Percentiles rank a stretch among this genome's conserved stretches.
Conservation (phyloP, 495 filamentous ascomycete species). For the Hypoxylon fuscum region DNA sequence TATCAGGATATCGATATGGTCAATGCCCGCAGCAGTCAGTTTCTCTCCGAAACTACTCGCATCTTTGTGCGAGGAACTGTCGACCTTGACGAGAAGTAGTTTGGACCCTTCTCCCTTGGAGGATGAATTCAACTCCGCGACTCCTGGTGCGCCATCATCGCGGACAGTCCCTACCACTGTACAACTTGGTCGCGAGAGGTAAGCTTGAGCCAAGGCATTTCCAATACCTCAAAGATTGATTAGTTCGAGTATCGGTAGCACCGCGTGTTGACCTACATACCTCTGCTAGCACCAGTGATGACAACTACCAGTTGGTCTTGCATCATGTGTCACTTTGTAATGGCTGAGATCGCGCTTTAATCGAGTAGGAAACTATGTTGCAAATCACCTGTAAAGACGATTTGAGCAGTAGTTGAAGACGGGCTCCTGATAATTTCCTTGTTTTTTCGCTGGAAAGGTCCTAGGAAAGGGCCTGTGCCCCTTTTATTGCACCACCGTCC, state of each 20-base stretch:
- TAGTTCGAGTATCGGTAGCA: background rate
- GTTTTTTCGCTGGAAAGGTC: no score
- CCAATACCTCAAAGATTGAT: conserved; percentile 32
- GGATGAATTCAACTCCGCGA: conserved; percentile 14
- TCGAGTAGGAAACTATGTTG: no score
- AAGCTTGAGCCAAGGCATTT: conserved; percentile 21
- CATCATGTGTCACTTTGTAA: no score
- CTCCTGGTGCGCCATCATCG: conserved; percentile 12
- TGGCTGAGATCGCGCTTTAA: no score
- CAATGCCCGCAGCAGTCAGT: conserved; percentile 13
- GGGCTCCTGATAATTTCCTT: no score
- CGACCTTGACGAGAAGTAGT: conserved; percentile 44
- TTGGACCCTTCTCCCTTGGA: conserved; percentile 26
- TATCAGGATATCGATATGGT: conserved; percentile 36
- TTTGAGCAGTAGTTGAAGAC: no score
- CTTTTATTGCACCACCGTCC: no score
- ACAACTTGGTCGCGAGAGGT: conserved; percentile 35
- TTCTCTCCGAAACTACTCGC: conserved; percentile 10
- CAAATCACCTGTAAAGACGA: no score
- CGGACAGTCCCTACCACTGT: conserved; percentile 39
- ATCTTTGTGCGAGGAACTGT: conserved; percentile 26
- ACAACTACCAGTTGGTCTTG: conserved; percentile 25
- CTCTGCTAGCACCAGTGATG: conserved; percentile 31
- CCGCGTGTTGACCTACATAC: conserved; percentile 1
- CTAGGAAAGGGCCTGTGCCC: no score